Conservation (phyloP, 1,284 basidiomycete genomes). For the Malassezia obtusa region DNA sequence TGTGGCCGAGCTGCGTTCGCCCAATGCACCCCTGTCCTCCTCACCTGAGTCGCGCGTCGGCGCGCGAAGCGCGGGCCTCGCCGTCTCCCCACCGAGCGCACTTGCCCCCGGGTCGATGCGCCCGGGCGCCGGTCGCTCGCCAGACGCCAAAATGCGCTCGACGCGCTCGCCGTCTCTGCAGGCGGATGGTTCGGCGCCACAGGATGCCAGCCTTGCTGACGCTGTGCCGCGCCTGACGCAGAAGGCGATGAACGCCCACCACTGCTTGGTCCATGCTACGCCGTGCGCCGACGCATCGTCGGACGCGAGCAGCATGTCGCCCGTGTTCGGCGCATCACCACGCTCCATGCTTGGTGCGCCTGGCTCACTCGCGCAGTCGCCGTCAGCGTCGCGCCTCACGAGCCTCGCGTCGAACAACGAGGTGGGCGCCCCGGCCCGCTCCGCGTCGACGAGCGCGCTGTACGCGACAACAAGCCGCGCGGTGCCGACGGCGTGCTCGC, state of each 20-base stretch:
- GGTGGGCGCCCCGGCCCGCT: not conserved
- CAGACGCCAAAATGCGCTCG: not conserved
- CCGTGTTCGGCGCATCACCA: constrained; percentile 17
- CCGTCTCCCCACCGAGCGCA: constrained; percentile 3
- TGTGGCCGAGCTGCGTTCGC: not conserved
- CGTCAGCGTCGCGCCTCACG: not conserved
- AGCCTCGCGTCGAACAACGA: not conserved
- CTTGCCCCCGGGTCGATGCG: constrained; percentile 4
- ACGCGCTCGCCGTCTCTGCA: not conserved
- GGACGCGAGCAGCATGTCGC: constrained; percentile 9
- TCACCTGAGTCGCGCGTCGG: constrained; percentile 11
- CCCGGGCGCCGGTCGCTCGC: not conserved
- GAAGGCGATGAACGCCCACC: constrained; percentile 37
- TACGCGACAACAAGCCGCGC: not conserved
- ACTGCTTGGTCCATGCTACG: constrained; percentile 35
- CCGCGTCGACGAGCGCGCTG: not conserved
- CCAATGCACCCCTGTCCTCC: not conserved
- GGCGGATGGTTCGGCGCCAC: no score
- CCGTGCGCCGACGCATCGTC: constrained; percentile 14
- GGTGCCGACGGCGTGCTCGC: not conserved
- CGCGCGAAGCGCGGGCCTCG: constrained; percentile 5
- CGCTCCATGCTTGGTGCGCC: constrained; percentile 12
- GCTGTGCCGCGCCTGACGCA: constrained; percentile 17
- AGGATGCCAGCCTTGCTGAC: not conserved
- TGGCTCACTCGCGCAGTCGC: not conserved